Evolutionary conservation across 1,284 basidiomycete species (phyloP), one percentile per base, ranked within the genome.

Genomic region (Sphagnurus paluster): DNA sequence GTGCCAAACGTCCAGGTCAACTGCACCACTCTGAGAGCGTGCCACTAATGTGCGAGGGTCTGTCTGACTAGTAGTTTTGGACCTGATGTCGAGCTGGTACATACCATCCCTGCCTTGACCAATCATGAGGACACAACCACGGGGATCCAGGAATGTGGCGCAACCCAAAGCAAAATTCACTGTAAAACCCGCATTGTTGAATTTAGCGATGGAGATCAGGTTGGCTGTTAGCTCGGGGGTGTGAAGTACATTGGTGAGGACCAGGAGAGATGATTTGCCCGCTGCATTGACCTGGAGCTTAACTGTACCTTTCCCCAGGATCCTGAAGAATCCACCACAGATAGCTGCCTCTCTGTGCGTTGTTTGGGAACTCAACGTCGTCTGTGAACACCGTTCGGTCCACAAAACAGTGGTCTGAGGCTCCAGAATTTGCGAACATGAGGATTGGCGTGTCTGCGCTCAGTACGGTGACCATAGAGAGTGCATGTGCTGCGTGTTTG

Each of bases 351-450:
- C 3, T 60, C 61, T 1, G 32, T 28, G 2, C 30, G 14, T 3
- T 23, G 41, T 5, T 8, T 11, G 2, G 39, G 20, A 57, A 46
- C 1, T 35, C 3, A 16, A 34, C 21, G 23, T 61, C 61, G 3
- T 40, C 35, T 5, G 26, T 26, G 30, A 63, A 63, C 5, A 53
- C 48, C 0, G 24, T 6, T 1, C 32, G 20, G n/a, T 52, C 30
- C 1, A 53, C 39, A 33, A 64, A 63, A 36, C 56, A 64, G 28
- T 59, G 55, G 20, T 64, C 50, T 11, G 46, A 61, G 0, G 60
- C 56, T 0, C 55, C 56, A 0, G 57, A 63, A 19, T 64, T 56
- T 2, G 51, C 50, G 24, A n/a, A 33, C 13, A 16, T 33, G 30
- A 14, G 4, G 6, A 11, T 11, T 26, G 7, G 25, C 25, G 25